A percentile compares a stretch with the other conserved stretches of the same genome.
Evolutionary conservation across 2,329 filamentous ascomycete genomes (phyloP).

Genomic region (Camillea tinctor): DNA sequence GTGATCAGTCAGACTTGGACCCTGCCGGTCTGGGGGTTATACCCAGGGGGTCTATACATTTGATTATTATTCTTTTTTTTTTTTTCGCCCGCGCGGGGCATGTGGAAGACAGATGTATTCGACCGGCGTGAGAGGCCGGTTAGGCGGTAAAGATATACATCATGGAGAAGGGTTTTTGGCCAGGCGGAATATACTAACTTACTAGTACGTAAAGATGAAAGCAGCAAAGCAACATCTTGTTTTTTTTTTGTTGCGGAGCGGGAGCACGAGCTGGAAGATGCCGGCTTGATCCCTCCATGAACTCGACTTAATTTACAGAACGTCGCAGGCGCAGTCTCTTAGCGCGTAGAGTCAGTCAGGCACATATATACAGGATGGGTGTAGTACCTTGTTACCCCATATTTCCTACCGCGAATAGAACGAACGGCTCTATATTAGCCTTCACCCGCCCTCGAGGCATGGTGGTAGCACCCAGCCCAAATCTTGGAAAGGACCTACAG

Average conservation of each 20-base stretch:
- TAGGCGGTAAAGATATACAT: background rate
- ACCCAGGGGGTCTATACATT: constrained; percentile 9
- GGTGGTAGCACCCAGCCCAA: background rate
- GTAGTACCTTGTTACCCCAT: constrained; percentile 22
- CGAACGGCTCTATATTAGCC: constrained; percentile 8
- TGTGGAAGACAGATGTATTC: too few species aligned
- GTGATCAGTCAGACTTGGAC: background rate
- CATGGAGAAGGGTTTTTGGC: constrained; percentile 2
- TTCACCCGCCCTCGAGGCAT: constrained; percentile 12
- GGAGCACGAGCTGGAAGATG: constrained; percentile 22
- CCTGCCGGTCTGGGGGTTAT: background rate
- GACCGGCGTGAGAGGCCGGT: constrained; percentile 7
- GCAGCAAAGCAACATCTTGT: background rate
- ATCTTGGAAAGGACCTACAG: constrained; percentile 11
- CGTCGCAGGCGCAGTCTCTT: constrained; percentile 25
- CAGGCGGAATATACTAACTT: constrained; percentile 11
- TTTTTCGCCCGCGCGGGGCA: background rate
- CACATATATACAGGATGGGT: constrained; percentile 18
- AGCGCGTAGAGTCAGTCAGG: constrained; percentile 24
- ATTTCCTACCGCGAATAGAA: constrained; percentile 23
- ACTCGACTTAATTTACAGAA: constrained; percentile 30
- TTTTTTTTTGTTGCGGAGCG: constrained; percentile 1
- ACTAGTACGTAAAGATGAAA: background rate
- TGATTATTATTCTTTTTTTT: too few species aligned
- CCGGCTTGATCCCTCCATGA: constrained; percentile 26